These are phyloP conservation scores for Aspergillus vadensis DNA, from an alignment of 2,329 filamentous ascomycete species.

Conservation along the genomic window DNA sequence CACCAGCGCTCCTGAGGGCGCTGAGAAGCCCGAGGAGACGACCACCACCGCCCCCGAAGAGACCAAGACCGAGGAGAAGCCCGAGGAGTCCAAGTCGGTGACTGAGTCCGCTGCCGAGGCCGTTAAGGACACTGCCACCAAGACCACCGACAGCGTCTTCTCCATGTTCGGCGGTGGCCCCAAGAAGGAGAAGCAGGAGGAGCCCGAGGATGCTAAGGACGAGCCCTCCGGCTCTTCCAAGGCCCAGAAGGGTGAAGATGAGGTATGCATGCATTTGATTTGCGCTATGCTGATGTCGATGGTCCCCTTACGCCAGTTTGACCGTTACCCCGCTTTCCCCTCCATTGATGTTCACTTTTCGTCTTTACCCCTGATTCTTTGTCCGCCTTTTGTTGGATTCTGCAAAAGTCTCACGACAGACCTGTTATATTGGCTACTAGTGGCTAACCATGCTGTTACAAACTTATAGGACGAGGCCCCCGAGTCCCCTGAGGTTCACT, in stretches of 20 bases:
- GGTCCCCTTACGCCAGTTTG: background rate
- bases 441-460: constrained; percentile 10
- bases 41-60: constrained; percentile 37
- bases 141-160: constrained; percentile 68
- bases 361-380: background rate
- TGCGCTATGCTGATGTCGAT: constrained; percentile 15
- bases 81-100: constrained; percentile 27
- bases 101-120: constrained; percentile 39
- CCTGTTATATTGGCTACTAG: background rate
- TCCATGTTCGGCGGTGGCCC: constrained; percentile 98
- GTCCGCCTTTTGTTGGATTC: background rate
- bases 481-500: constrained; percentile 91
- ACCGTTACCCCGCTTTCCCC: background rate
- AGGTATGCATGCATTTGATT: constrained; percentile 54
- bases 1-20: constrained; percentile 38
- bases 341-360: constrained; percentile 14
- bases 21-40: constrained; percentile 36
- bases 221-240: constrained; percentile 89
- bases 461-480: constrained; percentile 66
- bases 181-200: constrained; percentile 94
- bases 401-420: background rate
- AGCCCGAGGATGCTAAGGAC: constrained; percentile 72
- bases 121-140: constrained; percentile 41
- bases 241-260: constrained; percentile 66
- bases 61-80: constrained; percentile 27